phyloP scores from a whole-genome alignment of 2,329 filamentous ascomycete species.

The Sporothrix curviconia region DNA sequence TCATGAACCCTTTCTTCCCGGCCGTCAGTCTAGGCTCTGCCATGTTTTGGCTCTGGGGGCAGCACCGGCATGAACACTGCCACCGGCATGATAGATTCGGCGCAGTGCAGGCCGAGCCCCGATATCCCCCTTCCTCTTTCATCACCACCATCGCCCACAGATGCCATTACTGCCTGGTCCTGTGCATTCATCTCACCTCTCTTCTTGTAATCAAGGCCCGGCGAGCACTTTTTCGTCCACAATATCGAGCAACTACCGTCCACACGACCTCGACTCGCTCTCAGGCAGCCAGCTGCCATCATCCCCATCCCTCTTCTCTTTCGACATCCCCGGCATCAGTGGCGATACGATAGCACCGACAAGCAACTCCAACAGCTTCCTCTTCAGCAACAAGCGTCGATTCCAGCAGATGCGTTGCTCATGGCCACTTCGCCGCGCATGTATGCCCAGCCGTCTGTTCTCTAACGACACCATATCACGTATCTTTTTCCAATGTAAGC shows the following conservation, averaged over 20 bases:
- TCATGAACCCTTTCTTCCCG: conserved; percentile 6
- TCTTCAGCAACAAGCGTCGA: not conserved
- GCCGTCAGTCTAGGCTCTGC: not conserved
- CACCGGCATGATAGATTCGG: not conserved
- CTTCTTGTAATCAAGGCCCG: no score
- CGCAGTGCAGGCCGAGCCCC: not conserved
- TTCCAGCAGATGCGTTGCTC: not conserved
- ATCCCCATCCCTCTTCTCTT: not conserved
- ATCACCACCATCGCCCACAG: not conserved
- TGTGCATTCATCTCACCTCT: not conserved
- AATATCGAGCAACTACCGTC: not conserved
- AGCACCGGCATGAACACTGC: not conserved
- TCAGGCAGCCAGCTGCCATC: not conserved
- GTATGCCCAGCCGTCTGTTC: conserved; percentile 6
- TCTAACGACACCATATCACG: conserved; percentile 13
- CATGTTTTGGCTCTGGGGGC: not conserved
- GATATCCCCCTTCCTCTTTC: not conserved
- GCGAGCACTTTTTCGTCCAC: not conserved
- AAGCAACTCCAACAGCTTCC: not conserved
- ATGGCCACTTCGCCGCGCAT: conserved; percentile 1
- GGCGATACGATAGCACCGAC: not conserved
- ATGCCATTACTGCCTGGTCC: not conserved
- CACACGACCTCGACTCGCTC: not conserved
- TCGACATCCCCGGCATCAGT: not conserved
- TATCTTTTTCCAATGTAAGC: conserved; percentile 15